Base-by-base conservation (phyloP, 805 yeast species). In the Brettanomyces nanus region DNA sequence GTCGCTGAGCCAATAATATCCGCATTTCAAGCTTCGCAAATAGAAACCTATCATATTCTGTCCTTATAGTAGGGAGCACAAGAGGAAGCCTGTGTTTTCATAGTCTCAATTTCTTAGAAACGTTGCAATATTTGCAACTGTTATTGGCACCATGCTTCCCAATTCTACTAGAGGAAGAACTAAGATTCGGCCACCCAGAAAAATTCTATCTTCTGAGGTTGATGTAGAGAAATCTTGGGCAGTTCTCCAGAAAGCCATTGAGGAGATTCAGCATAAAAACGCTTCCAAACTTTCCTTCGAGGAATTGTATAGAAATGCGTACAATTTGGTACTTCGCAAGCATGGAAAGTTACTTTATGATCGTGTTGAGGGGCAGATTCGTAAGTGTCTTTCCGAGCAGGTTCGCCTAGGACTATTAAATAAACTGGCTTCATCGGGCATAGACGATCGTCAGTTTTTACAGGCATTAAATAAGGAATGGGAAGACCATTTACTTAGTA, bases 241-340 rank as follows among this genome's bases (percentile, higher is more conserved):
- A 1, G 63, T 73, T 0, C 62, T 87, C 17, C 59, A 80, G 6
- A 64, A 69, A 28, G 95, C 95, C 17, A 79, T 87, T 26, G 59
- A 53, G 13, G 82, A 80, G 48, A 87, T 89, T 39, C 82, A 78
- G 51, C 66, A 69, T 30, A 77, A 83, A 48, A 75, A 82, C 51
- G 87, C 87, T 6, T 73, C 84, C 3, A 71, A 73, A 40, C 62
- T 87, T 20, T 82, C 92, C 1, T 87, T 85, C 53, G 95, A 87
- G 50, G 85, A 80, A 46, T 66, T 87, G 0, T 89, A 89, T 56
- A 63, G 94, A 37, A 76, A 77, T 19, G 84, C 94, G 0, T 87
- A 87, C 54, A 75, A 77, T 23, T 51, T 86, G 33, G 95, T 86
- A 2, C 59, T 86, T 22, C 65, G 80, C 40, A 85, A 81, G 48